These are phyloP conservation scores for Cystobasidium onofrii DNA, from an alignment of 768 basidiomycete genomes.

Conservation along the genomic window DNA sequence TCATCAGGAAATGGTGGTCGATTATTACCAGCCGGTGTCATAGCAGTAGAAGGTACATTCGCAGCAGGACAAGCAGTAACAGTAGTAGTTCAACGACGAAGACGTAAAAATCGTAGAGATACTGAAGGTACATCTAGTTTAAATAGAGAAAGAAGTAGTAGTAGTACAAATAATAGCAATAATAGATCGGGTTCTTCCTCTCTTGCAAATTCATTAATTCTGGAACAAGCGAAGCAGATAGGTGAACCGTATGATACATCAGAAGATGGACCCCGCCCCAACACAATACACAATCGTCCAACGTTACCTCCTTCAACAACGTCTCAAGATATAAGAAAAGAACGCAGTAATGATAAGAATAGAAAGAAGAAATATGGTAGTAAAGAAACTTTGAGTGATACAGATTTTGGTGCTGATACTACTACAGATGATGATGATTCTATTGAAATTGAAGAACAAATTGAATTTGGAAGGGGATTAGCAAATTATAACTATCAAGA, in stretches of 20 bases:
- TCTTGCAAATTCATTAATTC: neutral
- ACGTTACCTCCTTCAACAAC: neutral
- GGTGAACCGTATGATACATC: neutral
- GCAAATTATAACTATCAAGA: conserved; percentile 94
- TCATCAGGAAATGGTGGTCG: conserved; percentile 64
- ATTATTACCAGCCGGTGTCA: conserved; percentile 81
- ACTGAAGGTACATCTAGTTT: neutral
- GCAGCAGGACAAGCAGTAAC: conserved; percentile 90
- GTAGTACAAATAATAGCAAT: neutral
- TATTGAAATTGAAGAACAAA: conserved; percentile 38
- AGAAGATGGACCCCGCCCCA: neutral
- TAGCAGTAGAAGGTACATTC: conserved; percentile 77
- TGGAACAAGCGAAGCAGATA: neutral
- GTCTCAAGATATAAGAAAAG: neutral
- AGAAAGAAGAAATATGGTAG: conserved; percentile 4
- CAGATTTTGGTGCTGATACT: neutral
- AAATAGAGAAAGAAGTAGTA: conserved; percentile 13
- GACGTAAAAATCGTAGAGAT: conserved; percentile 24
- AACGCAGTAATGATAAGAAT: neutral
- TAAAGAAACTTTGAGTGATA: neutral
- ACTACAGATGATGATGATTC: conserved; percentile 13
- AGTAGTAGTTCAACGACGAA: conserved; percentile 54
- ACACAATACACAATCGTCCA: neutral
- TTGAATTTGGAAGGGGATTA: conserved; percentile 86
- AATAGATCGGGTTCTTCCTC: conserved; percentile 47